Base-by-base conservation (phyloP, 495 filamentous ascomycete genomes). In the Neurospora sp. region DNA sequence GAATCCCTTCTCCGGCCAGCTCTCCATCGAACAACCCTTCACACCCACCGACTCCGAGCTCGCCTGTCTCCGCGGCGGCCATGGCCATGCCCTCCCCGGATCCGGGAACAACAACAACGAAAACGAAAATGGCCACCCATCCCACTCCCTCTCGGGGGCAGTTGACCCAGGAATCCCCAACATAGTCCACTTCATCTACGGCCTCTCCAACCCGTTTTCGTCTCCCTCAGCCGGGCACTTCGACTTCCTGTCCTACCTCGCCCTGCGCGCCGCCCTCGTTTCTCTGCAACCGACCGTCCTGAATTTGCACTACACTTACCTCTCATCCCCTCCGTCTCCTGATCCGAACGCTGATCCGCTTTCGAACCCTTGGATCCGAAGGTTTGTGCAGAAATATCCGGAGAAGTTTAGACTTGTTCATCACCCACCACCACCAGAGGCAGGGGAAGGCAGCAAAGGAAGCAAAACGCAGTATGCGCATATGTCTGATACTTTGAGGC, bases 181-280 rank as follows among this genome's bases (percentile, higher is more conserved):
- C 71, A 76, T 83, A 40, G 84, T 85, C 38, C 84, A 86, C 75
- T 82, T 85, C 75, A 83, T 84, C 41, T 86, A 79, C 76, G 80
- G 83, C 9, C 81, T 83, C 54, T 81, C 80, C 69, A 83, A 83
- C 73, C 82, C 82, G 16, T 79, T 78, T 40, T 72, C 76, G 5
- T 77, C 80, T 70, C 79, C 80, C 0, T 79, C 77, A 44, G 82
- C 76, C 38, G 82, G 81, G 41, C 80, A 78, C 39, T 82, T 86
- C 74, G 79, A 82, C 72, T 85, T 86, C 73, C 77, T 85, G 66
- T 80, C 75, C 75, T 86, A 85, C 78, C 78, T 86, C 18, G 80
- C 85, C 31, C 70, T 86, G 48, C 81, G 82, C 46, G 82, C 81
- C 70, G 84, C 84, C 18, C 72, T 85, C 23, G 78, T 84, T 35